These are phyloP conservation scores for Raffaelea arxii DNA, from an alignment of 2,329 filamentous ascomycete genomes.

Conservation along the genomic window DNA sequence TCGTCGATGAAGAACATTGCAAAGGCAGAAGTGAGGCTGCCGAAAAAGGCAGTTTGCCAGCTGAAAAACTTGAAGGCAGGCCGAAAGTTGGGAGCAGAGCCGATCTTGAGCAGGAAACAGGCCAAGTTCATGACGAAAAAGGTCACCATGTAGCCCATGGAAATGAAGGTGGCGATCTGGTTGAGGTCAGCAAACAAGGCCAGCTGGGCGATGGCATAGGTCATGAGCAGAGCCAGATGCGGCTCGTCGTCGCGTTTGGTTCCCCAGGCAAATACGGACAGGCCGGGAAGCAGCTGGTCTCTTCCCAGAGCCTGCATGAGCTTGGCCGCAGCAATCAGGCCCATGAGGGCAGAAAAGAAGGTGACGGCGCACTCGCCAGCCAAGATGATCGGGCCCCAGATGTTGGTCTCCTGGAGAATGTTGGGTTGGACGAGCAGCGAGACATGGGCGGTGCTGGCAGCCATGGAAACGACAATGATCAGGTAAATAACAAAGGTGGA, in stretches of 20 bases:
- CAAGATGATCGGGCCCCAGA: slow-evolving; percentile 65
- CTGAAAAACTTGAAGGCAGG: slow-evolving; percentile 86
- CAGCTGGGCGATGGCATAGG: slow-evolving; percentile 65
- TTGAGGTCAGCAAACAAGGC: slow-evolving; percentile 79
- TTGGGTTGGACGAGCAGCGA: slow-evolving; percentile 70
- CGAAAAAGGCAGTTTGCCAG: slow-evolving; percentile 69
- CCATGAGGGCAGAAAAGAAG: slow-evolving; percentile 81
- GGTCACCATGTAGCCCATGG: slow-evolving; percentile 82
- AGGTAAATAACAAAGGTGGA: slow-evolving; percentile 70
- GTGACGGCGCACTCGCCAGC: slow-evolving; percentile 75
- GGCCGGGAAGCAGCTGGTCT: slow-evolving; percentile 68
- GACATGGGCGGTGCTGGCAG: slow-evolving; percentile 61
- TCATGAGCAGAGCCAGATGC: slow-evolving; percentile 64
- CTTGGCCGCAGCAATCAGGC: slow-evolving; percentile 75
- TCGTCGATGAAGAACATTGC: slow-evolving; percentile 90
- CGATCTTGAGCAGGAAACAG: slow-evolving; percentile 77
- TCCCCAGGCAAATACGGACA: slow-evolving; percentile 65
- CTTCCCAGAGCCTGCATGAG: slow-evolving; percentile 73
- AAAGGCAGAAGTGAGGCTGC: slow-evolving; percentile 63
- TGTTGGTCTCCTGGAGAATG: slow-evolving; percentile 69
- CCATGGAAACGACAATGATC: slow-evolving; percentile 69
- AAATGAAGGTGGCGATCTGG: slow-evolving; percentile 80
- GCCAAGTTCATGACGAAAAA: slow-evolving; percentile 83
- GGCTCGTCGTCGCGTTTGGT: slow-evolving; percentile 66
- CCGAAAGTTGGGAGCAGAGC: slow-evolving; percentile 80